Base-by-base conservation (phyloP, 176 grass and related monocot genomes). In the Eremochloa ophiuroides region DNA sequence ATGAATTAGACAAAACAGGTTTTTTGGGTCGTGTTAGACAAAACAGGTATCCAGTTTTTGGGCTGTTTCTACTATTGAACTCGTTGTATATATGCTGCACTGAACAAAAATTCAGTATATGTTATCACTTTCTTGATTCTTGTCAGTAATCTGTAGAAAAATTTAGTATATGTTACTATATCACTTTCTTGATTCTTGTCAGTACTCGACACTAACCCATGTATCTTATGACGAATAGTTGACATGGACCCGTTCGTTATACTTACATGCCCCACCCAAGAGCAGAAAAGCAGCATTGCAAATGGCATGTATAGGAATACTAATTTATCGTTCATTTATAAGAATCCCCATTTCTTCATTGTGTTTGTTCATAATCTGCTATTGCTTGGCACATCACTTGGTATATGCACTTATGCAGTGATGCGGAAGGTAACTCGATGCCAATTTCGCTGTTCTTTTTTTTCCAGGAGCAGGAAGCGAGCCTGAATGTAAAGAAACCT, bases 401-500 rank as follows among this genome's bases (percentile, higher is more conserved):
- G 18, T 48, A 20, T 37, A 38, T 67, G 34, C 64, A 68, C n/a
- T n/a, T n/a, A n/a, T n/a, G n/a, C n/a, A n/a, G 35, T 39, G 60
- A 62, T n/a, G 22, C 22, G 4, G 17, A n/a, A n/a, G n/a, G n/a
- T n/a, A n/a, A n/a, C 9, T 56, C 3, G 73, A 84, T 74, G 15
- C 55, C 47, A 41, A 18, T 60, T 50, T 81, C 8, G 66, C 20
- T 55, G 18, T 6, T 17, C 0, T n/a, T n/a, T n/a, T 14, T 41
- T 41, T 67, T 53, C 10, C 80, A 93, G 95, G 90, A 44, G 87
- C 79, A 68, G 90, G 90, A 44, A 84, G 71, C 43, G 88, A 94
- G 8, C 95, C 92, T 58, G 92, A 98, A 69, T 98, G 95, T 90
- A 94, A 98, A 2, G 90, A 98, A 75, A 98, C 78, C 74, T 98